These are phyloP conservation scores for Candida pseudoviswanathii DNA, from an alignment of 1,139 yeast genomes.

Conservation along the genomic window DNA sequence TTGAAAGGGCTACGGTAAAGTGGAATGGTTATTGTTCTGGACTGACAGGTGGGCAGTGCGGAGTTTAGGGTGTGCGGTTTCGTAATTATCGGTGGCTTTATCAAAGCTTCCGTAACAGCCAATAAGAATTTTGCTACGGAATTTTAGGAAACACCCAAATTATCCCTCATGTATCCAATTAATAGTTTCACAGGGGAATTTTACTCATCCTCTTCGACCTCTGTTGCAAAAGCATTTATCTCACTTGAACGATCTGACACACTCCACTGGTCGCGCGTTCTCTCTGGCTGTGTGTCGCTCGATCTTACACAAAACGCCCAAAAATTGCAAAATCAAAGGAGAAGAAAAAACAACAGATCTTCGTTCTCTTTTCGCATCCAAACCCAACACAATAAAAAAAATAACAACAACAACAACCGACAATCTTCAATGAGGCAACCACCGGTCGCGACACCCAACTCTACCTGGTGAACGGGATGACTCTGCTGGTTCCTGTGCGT, in stretches of 20 bases:
- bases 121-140: not conserved
- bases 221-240: not conserved
- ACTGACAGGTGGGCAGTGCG: not conserved
- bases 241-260: not conserved
- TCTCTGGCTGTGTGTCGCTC: not conserved
- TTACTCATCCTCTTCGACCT: not conserved
- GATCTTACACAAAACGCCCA: not conserved
- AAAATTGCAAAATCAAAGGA: not conserved
- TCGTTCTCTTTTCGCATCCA: not conserved
- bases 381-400: not conserved
- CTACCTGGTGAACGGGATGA: no score
- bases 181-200: slow-evolving; percentile 2
- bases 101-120: not conserved
- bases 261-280: no score
- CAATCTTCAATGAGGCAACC: no score
- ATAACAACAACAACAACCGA: not conserved
- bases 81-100: no score
- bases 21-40: not conserved
- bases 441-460: no score
- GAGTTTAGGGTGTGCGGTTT: no score
- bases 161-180: not conserved
- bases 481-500: no score
- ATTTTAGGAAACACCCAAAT: not conserved
- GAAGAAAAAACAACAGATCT: not conserved
- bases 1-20: not conserved